Evolutionary conservation across 73 alveolate genomes (phyloP).

Genomic region (Tetrahymena thermophila): DNA sequence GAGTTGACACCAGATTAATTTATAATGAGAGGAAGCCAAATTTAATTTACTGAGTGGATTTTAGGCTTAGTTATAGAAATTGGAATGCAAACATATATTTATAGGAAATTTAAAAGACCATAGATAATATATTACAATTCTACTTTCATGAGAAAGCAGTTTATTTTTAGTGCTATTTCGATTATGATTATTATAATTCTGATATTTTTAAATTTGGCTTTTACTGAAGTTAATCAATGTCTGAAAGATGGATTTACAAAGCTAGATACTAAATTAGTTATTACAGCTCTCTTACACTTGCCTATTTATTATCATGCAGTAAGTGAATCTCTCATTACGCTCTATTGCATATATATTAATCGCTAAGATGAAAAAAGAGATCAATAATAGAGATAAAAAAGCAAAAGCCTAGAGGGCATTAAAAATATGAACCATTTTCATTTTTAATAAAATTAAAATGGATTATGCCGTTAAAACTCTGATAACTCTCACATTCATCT

Average conservation of each 20-base stretch:
- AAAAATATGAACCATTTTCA: neutral
- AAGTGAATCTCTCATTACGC: neutral
- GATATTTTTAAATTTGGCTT: neutral
- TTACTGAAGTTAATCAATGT: neutral
- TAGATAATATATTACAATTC: neutral
- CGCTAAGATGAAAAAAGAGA: neutral
- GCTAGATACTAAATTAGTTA: neutral
- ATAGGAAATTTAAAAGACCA: neutral
- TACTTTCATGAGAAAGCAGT: neutral
- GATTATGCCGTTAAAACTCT: neutral
- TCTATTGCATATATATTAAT: neutral
- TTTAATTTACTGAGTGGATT: neutral
- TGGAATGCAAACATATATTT: neutral
- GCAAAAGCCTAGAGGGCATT: neutral
- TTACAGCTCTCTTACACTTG: neutral
- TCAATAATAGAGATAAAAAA: neutral
- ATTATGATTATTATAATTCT: neutral
- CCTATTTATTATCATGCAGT: neutral
- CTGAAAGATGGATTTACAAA: neutral
- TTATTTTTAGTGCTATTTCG: neutral
- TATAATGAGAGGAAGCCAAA: conserved; percentile 10
- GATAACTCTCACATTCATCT: neutral
- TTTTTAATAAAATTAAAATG: neutral
- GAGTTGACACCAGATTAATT: conserved; percentile 26
- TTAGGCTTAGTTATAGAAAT: neutral